Percentiles rank a stretch among this genome's conserved stretches.
Conservation (phyloP, 2,329 filamentous ascomycete genomes). For the Penicillium oxalicum region DNA sequence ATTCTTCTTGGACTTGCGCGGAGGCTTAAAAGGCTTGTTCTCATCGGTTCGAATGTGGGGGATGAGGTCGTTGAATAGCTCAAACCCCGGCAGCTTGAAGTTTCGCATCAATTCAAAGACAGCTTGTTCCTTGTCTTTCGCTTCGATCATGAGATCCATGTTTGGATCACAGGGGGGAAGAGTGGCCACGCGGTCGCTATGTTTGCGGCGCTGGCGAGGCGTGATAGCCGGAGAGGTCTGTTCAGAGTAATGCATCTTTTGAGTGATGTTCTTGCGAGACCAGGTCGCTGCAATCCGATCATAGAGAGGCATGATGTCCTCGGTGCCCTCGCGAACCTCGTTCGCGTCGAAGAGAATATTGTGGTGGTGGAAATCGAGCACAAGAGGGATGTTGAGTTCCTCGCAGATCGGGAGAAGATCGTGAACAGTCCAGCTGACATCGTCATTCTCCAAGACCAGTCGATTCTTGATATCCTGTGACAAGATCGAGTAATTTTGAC, state of each 20-base stretch:
- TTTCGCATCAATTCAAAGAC: slow-evolving; percentile 90
- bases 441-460: slow-evolving; percentile 88
- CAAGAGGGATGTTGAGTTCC: slow-evolving; percentile 86
- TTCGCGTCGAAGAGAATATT: slow-evolving; percentile 80
- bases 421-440: slow-evolving; percentile 87
- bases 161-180: slow-evolving; percentile 74
- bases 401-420: slow-evolving; percentile 86
- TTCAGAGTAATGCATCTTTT: slow-evolving; percentile 97
- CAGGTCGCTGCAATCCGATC: slow-evolving; percentile 77
- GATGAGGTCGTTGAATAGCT: slow-evolving; percentile 68
- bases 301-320: slow-evolving; percentile 69
- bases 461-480: slow-evolving; percentile 68
- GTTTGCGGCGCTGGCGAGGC: slow-evolving; percentile 71
- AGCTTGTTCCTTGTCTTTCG: slow-evolving; percentile 95
- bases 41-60: slow-evolving; percentile 74
- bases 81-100: slow-evolving; percentile 74
- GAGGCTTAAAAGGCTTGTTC: slow-evolving; percentile 52
- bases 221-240: slow-evolving; percentile 71
- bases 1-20: slow-evolving; percentile 44
- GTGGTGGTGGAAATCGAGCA: slow-evolving; percentile 91
- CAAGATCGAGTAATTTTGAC: slow-evolving; percentile 63
- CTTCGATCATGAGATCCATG: slow-evolving; percentile 99
- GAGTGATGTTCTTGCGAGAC: slow-evolving; percentile 74
- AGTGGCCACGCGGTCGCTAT: slow-evolving; percentile 70
- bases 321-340: slow-evolving; percentile 73